A percentile compares a stretch with the other conserved stretches of the same genome.
Evolutionary conservation across 2,329 filamentous ascomycete species (phyloP).

Genomic region (Teratosphaeria pseudoeucalypti): DNA sequence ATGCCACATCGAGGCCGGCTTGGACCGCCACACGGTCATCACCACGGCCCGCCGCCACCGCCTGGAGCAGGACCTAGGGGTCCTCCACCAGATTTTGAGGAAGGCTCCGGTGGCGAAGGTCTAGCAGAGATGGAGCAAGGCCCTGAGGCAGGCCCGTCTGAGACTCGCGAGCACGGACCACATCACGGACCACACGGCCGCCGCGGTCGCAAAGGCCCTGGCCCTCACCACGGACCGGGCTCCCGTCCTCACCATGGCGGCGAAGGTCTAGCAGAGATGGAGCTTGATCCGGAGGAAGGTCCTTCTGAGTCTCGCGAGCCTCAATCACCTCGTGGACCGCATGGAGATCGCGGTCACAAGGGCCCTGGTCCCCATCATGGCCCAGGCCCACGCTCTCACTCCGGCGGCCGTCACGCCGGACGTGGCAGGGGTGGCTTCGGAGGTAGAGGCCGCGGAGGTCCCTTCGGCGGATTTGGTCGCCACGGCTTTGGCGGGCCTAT

Average conservation of each 20-base stretch:
- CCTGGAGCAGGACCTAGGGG: not conserved
- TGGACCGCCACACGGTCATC: not conserved
- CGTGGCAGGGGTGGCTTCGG: slow-evolving; percentile 19
- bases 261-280: slow-evolving; percentile 1
- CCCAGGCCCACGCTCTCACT: slow-evolving; percentile 11
- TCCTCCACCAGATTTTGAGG: slow-evolving; percentile 1
- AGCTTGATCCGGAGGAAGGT: slow-evolving; percentile 4
- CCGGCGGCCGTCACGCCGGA: slow-evolving; percentile 21
- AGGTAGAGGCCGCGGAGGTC: slow-evolving; percentile 9
- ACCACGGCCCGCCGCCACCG: not conserved
- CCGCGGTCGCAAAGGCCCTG: not conserved
- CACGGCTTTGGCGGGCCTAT: slow-evolving; percentile 11
- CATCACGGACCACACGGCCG: not conserved
- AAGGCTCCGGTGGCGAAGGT: slow-evolving; percentile 4
- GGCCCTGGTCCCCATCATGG: slow-evolving; percentile 9
- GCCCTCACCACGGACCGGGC: not conserved
- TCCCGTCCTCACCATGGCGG: not conserved
- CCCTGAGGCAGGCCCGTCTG: too few species aligned
- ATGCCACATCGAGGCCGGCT: slow-evolving; percentile 19
- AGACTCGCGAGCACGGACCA: not conserved
- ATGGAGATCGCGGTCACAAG: slow-evolving; percentile 4
- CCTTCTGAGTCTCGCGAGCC: slow-evolving; percentile 8
- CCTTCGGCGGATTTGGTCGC: not conserved
- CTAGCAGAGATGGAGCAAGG: not conserved
- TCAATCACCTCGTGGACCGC: slow-evolving; percentile 9